Evolutionary conservation across 306 rosid species (phyloP), one percentile per base, ranked within the genome.

Genomic region (Lablab purpureus): DNA sequence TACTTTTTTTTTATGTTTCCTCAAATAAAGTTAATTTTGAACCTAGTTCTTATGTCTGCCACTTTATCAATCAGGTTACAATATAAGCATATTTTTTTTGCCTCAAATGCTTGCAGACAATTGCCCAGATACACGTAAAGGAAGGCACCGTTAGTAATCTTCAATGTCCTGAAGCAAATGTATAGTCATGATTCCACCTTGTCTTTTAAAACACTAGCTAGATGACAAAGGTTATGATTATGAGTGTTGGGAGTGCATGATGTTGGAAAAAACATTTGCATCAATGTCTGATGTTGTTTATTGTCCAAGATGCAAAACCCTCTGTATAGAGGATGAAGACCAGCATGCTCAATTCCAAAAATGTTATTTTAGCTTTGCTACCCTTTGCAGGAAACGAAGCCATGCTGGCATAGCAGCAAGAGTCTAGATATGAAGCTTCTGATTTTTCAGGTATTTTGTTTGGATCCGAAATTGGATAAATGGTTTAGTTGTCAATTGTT

Each of bases 261-360:
- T 74, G 84, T 84, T 92, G 81, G 89, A 74, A 81, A 94, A 85
- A 84, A 83, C 94, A 41, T 91, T 94, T 10, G 97, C 89, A 40
- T 83, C 91, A 49, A 91, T 94, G 98, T 54, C 92, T 49, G 98
- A 94, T 85, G 71, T 94, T 75, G 87, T 71, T 67, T 80, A 86
- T 85, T 94, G 97, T 87, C 93, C 98, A 37, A 88, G 94, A 77
- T 94, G 97, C 78, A 90, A 92, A 87, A 89, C 91, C 56, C 97
- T 97, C 59, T 87, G 97, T 85, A 84, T 94, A 78, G 93, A 87
- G 88, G 97, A 94, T 51, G 94, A 88, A 72, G 92, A 87, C 58
- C 89, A 94, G 28, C 91, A 94, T 78, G 98, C 97, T 71, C 97
- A 87, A 65, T 94, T 97, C 79, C 77, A 92, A 27, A 74, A 85